phyloP scores from a whole-genome alignment of 331 rosid species.

The Quercus phellos region DNA sequence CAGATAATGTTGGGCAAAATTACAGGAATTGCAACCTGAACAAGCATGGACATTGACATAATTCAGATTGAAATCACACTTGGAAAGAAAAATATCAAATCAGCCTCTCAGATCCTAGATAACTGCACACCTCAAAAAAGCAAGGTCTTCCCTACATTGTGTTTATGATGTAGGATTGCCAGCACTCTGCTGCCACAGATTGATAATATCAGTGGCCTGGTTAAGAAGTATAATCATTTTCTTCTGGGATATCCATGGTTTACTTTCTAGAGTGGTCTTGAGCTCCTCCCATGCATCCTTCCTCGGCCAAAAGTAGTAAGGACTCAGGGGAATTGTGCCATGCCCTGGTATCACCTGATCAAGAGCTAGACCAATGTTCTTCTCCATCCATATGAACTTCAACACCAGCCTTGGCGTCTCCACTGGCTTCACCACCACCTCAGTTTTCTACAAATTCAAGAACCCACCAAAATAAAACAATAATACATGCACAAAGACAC shows the following conservation, averaged over 20 bases:
- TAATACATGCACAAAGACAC: too few species aligned
- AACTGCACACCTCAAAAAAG: background rate
- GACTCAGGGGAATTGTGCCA: slow-evolving; percentile 86
- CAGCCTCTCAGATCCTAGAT: too few species aligned
- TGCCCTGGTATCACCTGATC: slow-evolving; percentile 81
- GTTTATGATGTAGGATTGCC: slow-evolving; percentile 49
- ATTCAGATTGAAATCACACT: too few species aligned
- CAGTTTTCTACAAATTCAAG: slow-evolving; percentile 48
- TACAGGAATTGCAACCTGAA: too few species aligned
- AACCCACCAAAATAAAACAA: too few species aligned
- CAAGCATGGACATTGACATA: too few species aligned
- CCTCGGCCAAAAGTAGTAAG: slow-evolving; percentile 97
- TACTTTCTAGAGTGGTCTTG: slow-evolving; percentile 77
- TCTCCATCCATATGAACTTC: slow-evolving; percentile 94
- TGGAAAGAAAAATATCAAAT: too few species aligned
- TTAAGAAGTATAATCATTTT: slow-evolving; percentile 96
- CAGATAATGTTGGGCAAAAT: too few species aligned
- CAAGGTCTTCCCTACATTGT: background rate
- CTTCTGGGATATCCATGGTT: slow-evolving; percentile 95
- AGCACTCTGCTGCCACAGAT: slow-evolving; percentile 97
- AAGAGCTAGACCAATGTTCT: slow-evolving; percentile 83
- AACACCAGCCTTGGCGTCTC: slow-evolving; percentile 72
- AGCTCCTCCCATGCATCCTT: slow-evolving; percentile 99
- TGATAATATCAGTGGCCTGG: slow-evolving; percentile 94
- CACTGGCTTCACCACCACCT: slow-evolving; percentile 74